Conservation (phyloP, 768 basidiomycete species). For the Phlebiopsis flavidoalba region DNA sequence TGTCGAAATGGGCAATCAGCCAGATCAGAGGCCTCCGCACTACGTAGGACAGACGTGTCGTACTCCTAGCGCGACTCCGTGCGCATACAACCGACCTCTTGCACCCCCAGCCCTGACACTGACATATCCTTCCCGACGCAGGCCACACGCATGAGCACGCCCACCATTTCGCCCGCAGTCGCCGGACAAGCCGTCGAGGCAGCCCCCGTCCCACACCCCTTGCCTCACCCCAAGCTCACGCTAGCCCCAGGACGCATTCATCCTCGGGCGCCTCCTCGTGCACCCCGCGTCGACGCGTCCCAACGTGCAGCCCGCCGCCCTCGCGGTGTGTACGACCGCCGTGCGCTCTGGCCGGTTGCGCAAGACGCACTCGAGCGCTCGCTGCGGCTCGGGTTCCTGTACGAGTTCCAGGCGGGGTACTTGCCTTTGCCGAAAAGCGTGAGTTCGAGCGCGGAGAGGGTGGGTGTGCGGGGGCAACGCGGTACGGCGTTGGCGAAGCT, state of each 20-base stretch:
- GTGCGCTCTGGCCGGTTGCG: neutral
- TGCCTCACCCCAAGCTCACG: neutral
- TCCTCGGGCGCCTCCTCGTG: conserved; percentile 6
- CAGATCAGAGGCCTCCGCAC: conserved; percentile 15
- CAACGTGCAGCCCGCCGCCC: neutral
- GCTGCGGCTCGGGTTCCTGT: neutral
- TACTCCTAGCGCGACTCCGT: conserved; percentile 26
- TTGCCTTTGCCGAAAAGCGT: too few relatives aligned
- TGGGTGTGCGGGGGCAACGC: neutral
- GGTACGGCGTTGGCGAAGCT: neutral
- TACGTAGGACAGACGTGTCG: conserved; percentile 20
- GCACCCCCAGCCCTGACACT: conserved; percentile 8
- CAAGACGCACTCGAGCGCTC: neutral
- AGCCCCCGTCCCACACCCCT: neutral
- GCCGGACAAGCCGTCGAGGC: conserved; percentile 15
- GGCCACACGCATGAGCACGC: conserved; percentile 18
- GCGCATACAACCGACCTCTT: conserved; percentile 1
- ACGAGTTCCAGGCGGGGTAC: neutral
- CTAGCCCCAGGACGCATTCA: conserved; percentile 1
- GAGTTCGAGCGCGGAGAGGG: neutral
- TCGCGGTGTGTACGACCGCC: neutral
- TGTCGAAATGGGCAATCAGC: conserved; percentile 20
- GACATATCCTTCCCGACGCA: too few relatives aligned
- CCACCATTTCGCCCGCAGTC: conserved; percentile 13
- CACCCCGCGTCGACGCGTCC: neutral